Evolutionary conservation across 1,284 basidiomycete species (phyloP).

Genomic region (Trichosporon sp.): DNA sequence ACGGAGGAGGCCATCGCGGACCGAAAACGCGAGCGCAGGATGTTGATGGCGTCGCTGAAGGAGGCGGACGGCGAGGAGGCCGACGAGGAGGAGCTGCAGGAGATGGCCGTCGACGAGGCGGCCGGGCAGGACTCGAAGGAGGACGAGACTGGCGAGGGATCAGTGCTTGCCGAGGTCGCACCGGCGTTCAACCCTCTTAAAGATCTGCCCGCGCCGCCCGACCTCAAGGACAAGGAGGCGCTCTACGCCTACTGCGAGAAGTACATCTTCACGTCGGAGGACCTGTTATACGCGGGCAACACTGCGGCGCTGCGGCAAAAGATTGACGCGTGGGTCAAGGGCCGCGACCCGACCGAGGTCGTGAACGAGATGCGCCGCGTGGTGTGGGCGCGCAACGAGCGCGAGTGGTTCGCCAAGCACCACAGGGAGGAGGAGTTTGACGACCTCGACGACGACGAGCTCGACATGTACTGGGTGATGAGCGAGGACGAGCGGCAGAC

Average conservation of each 20-base stretch:
- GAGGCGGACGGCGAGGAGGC: constrained; percentile 27
- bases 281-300: constrained; percentile 37
- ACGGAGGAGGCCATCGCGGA: constrained; percentile 22
- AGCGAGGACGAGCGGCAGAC: constrained; percentile 82
- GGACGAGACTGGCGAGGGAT: constrained; percentile 33
- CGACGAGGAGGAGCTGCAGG: constrained; percentile 32
- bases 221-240: constrained; percentile 45
- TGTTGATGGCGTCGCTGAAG: constrained; percentile 27
- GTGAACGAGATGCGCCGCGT: constrained; percentile 63
- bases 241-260: constrained; percentile 40
- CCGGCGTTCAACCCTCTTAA: constrained; percentile 11
- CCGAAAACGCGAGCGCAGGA: constrained; percentile 26
- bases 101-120: constrained; percentile 30
- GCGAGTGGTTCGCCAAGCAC: constrained; percentile 44
- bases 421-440: constrained; percentile 58
- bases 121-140: constrained; percentile 30
- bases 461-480: constrained; percentile 76
- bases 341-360: constrained; percentile 44
- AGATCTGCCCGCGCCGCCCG: constrained; percentile 25
- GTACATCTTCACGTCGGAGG: constrained; percentile 43
- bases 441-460: constrained; percentile 88
- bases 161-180: constrained; percentile 22
- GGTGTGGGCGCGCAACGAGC: constrained; percentile 41
- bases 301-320: constrained; percentile 27
- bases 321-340: constrained; percentile 44